These are phyloP conservation scores for Blakeslea trispora DNA, from an alignment of 371 early-diverging fungal genomes.

Conservation along the genomic window DNA sequence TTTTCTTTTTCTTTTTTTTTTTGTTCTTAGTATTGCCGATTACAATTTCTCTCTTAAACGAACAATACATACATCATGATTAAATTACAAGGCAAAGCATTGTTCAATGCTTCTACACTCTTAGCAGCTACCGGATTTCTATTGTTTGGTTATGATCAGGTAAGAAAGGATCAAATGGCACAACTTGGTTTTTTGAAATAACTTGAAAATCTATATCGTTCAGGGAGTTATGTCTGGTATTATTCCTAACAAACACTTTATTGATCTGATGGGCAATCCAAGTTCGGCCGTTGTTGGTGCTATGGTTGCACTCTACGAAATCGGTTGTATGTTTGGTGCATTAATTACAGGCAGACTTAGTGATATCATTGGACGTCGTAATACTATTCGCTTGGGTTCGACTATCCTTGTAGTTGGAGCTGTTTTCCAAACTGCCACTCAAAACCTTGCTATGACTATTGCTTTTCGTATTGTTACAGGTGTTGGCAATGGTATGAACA, in stretches of 20 bases:
- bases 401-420: constrained; percentile 37
- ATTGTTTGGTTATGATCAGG: constrained; percentile 47
- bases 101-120: constrained; percentile 33
- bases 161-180: constrained; percentile 1
- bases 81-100: constrained; percentile 30
- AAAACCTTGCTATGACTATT: constrained; percentile 39
- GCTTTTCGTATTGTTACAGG: constrained; percentile 56
- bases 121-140: constrained; percentile 39
- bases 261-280: constrained; percentile 29
- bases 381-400: constrained; percentile 37
- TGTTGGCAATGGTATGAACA: constrained; percentile 57
- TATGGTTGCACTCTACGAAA: constrained; percentile 32
- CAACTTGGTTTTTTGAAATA: no score
- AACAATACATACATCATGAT: constrained; percentile 1
- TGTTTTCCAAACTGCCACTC: constrained; percentile 42
- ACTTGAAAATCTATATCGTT: no score
- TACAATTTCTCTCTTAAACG: no score
- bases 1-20: background rate
- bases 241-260: constrained; percentile 28
- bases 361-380: constrained; percentile 34
- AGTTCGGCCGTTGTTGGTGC: constrained; percentile 31
- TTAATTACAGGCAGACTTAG: constrained; percentile 27
- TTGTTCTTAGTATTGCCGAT: background rate
- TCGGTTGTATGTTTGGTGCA: constrained; percentile 37
- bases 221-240: constrained; percentile 46